These are phyloP conservation scores for Coemansia sp. DNA, from an alignment of 192 early-diverging fungal species.

Conservation along the genomic window DNA sequence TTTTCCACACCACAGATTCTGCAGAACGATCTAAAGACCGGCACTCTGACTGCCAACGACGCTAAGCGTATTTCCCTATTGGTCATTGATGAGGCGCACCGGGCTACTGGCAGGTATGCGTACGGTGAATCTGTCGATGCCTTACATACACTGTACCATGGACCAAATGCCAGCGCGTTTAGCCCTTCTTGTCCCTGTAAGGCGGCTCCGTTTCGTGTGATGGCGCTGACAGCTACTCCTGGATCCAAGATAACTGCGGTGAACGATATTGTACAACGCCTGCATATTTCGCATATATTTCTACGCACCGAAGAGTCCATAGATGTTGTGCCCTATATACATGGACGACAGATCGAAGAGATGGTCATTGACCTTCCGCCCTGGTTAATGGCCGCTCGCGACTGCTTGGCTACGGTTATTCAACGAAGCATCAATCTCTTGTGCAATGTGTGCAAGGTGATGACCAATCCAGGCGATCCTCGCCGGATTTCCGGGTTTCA, in stretches of 20 bases:
- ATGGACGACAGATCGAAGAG: slow-evolving; percentile 63
- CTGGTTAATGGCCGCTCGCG: slow-evolving; percentile 48
- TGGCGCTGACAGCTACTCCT: slow-evolving; percentile 87
- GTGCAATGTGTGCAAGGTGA: slow-evolving; percentile 36
- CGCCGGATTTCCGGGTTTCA: slow-evolving; percentile 32
- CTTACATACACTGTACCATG: slow-evolving; percentile 49
- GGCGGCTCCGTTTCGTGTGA: slow-evolving; percentile 63
- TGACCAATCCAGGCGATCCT: slow-evolving; percentile 35
- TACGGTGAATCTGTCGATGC: slow-evolving; percentile 70
- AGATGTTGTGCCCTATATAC: slow-evolving; percentile 74
- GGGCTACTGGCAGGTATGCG: slow-evolving; percentile 80
- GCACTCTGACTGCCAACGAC: slow-evolving; percentile 57
- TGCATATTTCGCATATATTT: slow-evolving; percentile 77
- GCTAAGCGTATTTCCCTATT: slow-evolving; percentile 62
- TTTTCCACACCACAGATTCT: slow-evolving; percentile 88
- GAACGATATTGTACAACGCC: slow-evolving; percentile 69
- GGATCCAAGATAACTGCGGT: slow-evolving; percentile 70
- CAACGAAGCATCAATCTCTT: slow-evolving; percentile 54
- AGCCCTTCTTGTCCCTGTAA: slow-evolving; percentile 18
- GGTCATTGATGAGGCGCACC: slow-evolving; percentile 93
- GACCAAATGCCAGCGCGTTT: slow-evolving; percentile 5
- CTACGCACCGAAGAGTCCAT: slow-evolving; percentile 84
- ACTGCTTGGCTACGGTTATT: slow-evolving; percentile 49
- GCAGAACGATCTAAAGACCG: slow-evolving; percentile 75
- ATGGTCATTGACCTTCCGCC: slow-evolving; percentile 60